A percentile compares a stretch with the other conserved stretches of the same genome.
These are phyloP conservation scores for Cercospora berteroae DNA, from an alignment of 2,329 filamentous ascomycete genomes.

Conservation along the genomic window DNA sequence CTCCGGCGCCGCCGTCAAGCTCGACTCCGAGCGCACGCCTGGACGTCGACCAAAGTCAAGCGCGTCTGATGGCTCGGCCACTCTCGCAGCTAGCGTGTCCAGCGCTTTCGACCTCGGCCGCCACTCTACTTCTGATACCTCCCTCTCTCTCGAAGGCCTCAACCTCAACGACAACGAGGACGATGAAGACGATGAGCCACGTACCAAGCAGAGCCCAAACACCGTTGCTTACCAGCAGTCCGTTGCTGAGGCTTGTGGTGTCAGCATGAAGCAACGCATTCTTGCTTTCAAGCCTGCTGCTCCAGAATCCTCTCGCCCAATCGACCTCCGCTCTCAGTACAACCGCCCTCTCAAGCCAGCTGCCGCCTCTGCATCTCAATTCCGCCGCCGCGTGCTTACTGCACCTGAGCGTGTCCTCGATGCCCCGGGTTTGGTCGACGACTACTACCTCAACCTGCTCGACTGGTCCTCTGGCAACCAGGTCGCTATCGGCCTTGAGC, in stretches of 20 bases:
- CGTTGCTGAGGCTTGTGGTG: conserved; percentile 84
- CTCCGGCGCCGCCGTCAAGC: conserved; percentile 74
- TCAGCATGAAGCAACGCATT: conserved; percentile 90
- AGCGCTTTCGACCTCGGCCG: conserved; percentile 63
- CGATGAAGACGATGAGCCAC: conserved; percentile 59
- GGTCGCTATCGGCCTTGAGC: conserved; percentile 94
- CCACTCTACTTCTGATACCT: conserved; percentile 62
- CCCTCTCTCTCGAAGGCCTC: conserved; percentile 72
- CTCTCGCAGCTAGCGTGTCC: conserved; percentile 69
- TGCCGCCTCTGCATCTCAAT: conserved; percentile 73
- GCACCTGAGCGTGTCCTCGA: conserved; percentile 95
- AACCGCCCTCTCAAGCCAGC: conserved; percentile 88
- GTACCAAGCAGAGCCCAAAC: conserved; percentile 77
- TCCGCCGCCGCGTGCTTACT: conserved; percentile 86
- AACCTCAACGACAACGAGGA: conserved; percentile 75
- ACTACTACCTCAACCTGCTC: conserved; percentile 98
- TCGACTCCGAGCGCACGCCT: conserved; percentile 68
- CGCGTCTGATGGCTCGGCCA: conserved; percentile 66
- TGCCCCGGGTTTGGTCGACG: conserved; percentile 90
- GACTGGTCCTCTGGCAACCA: conserved; percentile 99
- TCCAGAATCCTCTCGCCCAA: conserved; percentile 97
- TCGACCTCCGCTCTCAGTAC: conserved; percentile 96
- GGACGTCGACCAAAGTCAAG: conserved; percentile 65
- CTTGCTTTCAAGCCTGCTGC: conserved; percentile 96
- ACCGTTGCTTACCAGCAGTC: conserved; percentile 89